Base-by-base conservation (phyloP, 179 eudicot species). In the Silene vulgaris region DNA sequence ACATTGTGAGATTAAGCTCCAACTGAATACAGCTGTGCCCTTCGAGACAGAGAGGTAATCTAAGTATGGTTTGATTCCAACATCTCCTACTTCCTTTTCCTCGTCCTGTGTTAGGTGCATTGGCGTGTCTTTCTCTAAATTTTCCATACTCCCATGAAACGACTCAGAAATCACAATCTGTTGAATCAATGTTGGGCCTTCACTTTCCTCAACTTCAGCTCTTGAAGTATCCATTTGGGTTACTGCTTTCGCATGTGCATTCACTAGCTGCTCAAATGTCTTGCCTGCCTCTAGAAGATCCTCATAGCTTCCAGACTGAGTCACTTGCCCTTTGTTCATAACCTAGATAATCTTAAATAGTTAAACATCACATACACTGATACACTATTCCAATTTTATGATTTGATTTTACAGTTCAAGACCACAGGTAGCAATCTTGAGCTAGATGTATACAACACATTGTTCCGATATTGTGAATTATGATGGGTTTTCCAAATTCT, bases 281-380 rank as follows among this genome's bases (percentile, higher is more conserved):
- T 66, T 78, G 76, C 90, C 89, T 11, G 85, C 74, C 63, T 74
- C 76, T 30, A 89, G 64, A 69, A 91, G 77, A 48, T 84, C 80
- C 59, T 79, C 50, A 29, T 89, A 88, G 48, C 89, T 82, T 52
- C 86, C 89, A 17, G 86, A 89, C 76, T 74, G 84, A 52, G 80
- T 69, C 59, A 91, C 83, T 80, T 85, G 82, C 73, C 90, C 97
- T 57, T 87, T 91, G 28, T 82, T 79, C 90, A 91, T 88, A 68
- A 91, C 75, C 97, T 91, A 83, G 76, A 17, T 1, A 14, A 30
- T 50, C 54, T 45, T 11, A 72, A 35, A 72, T 4, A 32, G 52
- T 45, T 19, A 72, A 35, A 72, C 1, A 32, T 13, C 54, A 23
- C n/a, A 72, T 2, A 71, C 20, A 54, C 19, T 23, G 26, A 72